Conservation (phyloP, 305 asterid species). For the Ilex paraguariensis region DNA sequence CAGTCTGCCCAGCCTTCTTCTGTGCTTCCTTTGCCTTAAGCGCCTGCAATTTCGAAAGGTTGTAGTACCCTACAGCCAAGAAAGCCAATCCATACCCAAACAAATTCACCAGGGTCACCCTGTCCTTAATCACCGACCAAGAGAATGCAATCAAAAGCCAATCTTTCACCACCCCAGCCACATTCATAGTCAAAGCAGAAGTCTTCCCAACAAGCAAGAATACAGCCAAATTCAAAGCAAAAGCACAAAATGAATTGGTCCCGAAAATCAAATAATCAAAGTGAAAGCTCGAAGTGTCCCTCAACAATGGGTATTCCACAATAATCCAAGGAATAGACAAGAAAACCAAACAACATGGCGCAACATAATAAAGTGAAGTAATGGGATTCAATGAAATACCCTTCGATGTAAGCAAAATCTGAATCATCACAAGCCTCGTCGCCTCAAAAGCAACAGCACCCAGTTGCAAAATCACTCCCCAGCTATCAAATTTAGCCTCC, state of each 20-base stretch:
- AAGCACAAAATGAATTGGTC: constrained; percentile 48
- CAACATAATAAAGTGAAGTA: constrained; percentile 49
- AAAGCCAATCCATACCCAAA: constrained; percentile 50
- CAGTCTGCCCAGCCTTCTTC: constrained; percentile 38
- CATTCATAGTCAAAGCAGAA: constrained; percentile 62
- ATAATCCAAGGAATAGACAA: constrained; percentile 45
- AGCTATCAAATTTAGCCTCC: constrained; percentile 50
- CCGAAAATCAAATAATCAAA: constrained; percentile 49
- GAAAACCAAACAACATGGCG: constrained; percentile 52
- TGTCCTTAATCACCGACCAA: constrained; percentile 60
- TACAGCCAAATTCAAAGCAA: constrained; percentile 53
- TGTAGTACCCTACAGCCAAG: constrained; percentile 55
- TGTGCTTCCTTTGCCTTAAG: constrained; percentile 55
- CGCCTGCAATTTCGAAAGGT: constrained; percentile 51
- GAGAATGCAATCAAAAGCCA: constrained; percentile 60
- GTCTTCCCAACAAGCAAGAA: constrained; percentile 59
- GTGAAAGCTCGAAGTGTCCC: constrained; percentile 46
- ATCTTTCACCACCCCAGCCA: constrained; percentile 61
- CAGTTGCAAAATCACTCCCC: constrained; percentile 48
- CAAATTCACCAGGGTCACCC: constrained; percentile 51
- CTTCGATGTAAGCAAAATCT: constrained; percentile 44
- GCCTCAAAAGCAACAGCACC: constrained; percentile 62
- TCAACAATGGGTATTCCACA: constrained; percentile 48
- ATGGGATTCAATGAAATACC: constrained; percentile 52
- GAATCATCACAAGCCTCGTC: constrained; percentile 50